phyloP scores from a whole-genome alignment of 2,329 filamentous ascomycete species.

The Diaporthe amygdali region DNA sequence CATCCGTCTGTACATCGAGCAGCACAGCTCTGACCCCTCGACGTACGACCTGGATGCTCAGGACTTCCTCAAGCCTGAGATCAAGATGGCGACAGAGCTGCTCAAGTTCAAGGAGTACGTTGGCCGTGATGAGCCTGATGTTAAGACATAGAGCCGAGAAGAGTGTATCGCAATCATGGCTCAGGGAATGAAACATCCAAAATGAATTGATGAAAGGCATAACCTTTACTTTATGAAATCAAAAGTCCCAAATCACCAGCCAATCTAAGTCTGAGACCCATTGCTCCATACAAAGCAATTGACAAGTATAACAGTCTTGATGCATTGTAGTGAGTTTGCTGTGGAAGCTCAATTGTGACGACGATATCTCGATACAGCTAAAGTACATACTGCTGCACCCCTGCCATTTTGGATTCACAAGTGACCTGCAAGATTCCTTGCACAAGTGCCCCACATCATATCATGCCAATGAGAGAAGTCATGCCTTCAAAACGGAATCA shows the following conservation, averaged over 20 bases:
- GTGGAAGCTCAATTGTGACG: neutral
- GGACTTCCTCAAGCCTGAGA: slow-evolving; percentile 90
- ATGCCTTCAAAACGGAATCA: neutral
- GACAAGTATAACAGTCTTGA: neutral
- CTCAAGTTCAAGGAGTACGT: slow-evolving; percentile 94
- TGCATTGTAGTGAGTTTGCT: neutral
- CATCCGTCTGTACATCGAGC: slow-evolving; percentile 96
- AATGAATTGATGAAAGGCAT: neutral
- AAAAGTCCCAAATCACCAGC: neutral
- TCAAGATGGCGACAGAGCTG: slow-evolving; percentile 82
- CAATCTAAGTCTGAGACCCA: neutral
- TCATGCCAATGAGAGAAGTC: neutral
- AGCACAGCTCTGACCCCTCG: slow-evolving; percentile 82
- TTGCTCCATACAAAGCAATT: neutral
- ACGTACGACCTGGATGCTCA: slow-evolving; percentile 86
- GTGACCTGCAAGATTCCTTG: no score
- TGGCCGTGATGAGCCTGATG: slow-evolving; percentile 90
- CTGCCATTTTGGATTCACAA: neutral
- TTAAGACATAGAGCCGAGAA: slow-evolving; percentile 75
- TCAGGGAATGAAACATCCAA: neutral
- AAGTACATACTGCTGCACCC: neutral
- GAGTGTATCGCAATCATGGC: neutral
- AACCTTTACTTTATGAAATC: neutral
- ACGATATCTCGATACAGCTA: neutral
- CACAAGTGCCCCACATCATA: neutral